Conservation (phyloP, 1,284 basidiomycete species). For the Ganoderma meredithae region DNA sequence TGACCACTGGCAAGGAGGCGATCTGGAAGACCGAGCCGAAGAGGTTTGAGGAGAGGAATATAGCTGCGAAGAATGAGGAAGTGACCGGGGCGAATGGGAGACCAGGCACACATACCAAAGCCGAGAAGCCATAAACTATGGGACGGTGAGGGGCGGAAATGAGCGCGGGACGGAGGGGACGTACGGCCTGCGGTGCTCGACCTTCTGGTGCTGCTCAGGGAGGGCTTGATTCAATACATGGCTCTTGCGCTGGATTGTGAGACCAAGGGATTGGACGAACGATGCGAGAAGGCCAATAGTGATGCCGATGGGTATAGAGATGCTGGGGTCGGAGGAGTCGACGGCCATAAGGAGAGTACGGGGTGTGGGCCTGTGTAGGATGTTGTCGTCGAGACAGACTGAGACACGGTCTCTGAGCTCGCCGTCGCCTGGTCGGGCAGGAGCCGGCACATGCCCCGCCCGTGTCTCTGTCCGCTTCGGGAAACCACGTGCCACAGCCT, state of each 20-base stretch:
- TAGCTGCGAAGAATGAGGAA: slow-evolving; percentile 45
- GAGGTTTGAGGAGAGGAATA: slow-evolving; percentile 90
- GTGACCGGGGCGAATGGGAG: slow-evolving; percentile 15
- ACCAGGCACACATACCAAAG: slow-evolving; percentile 56
- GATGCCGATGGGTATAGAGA: slow-evolving; percentile 66
- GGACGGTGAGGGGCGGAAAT: slow-evolving; percentile 22
- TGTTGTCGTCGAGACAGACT: slow-evolving; percentile 12
- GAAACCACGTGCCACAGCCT: slow-evolving; percentile 10
- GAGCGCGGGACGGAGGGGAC: slow-evolving; percentile 41
- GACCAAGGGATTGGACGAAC: slow-evolving; percentile 89
- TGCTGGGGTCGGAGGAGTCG: slow-evolving; percentile 36
- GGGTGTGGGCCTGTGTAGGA: slow-evolving; percentile 15
- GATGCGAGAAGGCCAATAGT: slow-evolving; percentile 86
- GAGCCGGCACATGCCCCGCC: slow-evolving; percentile 9
- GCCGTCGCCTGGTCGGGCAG: too few species aligned
- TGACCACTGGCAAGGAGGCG: slow-evolving; percentile 91
- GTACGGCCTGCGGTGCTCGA: slow-evolving; percentile 83
- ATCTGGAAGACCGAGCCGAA: slow-evolving; percentile 96
- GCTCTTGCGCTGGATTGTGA: slow-evolving; percentile 95
- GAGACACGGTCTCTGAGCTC: too few species aligned
- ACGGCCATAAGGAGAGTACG: slow-evolving; percentile 33
- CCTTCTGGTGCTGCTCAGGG: slow-evolving; percentile 67
- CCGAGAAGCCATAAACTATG: slow-evolving; percentile 84
- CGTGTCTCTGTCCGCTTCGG: slow-evolving; percentile 5
- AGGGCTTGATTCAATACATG: slow-evolving; percentile 87